Conservation (phyloP, 768 basidiomycete species). For the Chalciporus sphaerocephalus region DNA sequence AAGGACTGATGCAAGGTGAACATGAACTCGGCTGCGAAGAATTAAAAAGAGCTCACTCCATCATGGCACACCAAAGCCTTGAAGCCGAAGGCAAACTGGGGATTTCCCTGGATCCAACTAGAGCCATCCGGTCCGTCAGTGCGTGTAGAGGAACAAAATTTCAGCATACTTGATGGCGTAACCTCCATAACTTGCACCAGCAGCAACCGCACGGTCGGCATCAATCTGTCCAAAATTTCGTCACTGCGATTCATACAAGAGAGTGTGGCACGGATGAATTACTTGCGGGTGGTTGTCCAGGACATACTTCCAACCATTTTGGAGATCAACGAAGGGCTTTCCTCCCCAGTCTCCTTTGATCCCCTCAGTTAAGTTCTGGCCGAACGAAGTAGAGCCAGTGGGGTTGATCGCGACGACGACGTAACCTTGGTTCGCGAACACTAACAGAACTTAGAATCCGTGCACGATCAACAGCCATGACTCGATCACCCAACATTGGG, state of each 20-base stretch:
- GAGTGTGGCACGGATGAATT: neutral
- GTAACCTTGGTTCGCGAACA: constrained; percentile 87
- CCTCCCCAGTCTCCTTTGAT: constrained; percentile 83
- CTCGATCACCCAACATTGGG: constrained; percentile 53
- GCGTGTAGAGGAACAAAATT: neutral
- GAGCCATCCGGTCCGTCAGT: constrained; percentile 4
- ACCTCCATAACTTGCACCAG: constrained; percentile 84
- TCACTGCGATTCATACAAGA: neutral
- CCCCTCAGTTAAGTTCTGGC: constrained; percentile 81
- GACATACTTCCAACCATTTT: constrained; percentile 68
- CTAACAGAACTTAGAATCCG: constrained; percentile 30
- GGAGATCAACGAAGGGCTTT: constrained; percentile 76
- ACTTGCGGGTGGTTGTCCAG: constrained; percentile 69
- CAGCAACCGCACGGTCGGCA: constrained; percentile 62
- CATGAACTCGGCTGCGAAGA: neutral
- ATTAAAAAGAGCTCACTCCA: constrained; percentile 51
- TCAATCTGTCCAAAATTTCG: constrained; percentile 48
- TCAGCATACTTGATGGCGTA: constrained; percentile 75
- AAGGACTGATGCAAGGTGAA: constrained; percentile 49
- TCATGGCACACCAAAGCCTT: constrained; percentile 92
- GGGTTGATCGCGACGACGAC: constrained; percentile 87
- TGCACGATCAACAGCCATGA: neutral
- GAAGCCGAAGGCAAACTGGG: constrained; percentile 82
- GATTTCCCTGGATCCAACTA: constrained; percentile 95
- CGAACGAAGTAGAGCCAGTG: constrained; percentile 90